Conservation (phyloP, 2,329 filamentous ascomycete species). For the Cytospora schulzeri region DNA sequence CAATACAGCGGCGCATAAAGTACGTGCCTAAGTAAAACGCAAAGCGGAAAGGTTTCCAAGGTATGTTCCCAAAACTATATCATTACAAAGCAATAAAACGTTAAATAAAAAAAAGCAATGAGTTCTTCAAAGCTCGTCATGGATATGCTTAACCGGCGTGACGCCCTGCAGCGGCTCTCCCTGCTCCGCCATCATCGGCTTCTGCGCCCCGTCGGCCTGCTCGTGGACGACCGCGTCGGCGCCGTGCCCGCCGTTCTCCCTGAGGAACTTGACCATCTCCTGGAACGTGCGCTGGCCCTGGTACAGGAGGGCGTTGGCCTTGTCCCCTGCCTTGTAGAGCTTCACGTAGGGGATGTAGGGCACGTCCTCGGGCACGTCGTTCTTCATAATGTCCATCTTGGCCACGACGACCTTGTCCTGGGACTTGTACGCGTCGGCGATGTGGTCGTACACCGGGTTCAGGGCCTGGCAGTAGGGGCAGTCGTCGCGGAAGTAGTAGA, state of each 20-base stretch:
- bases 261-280: slow-evolving; percentile 88
- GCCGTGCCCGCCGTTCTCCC: slow-evolving; percentile 91
- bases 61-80: background rate
- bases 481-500: slow-evolving; percentile 99
- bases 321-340: slow-evolving; percentile 88
- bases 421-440: slow-evolving; percentile 75
- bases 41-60: background rate
- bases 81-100: background rate
- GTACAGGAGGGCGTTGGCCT: slow-evolving; percentile 84
- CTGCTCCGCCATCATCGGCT: slow-evolving; percentile 52
- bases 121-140: slow-evolving; percentile 76
- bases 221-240: slow-evolving; percentile 66
- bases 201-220: slow-evolving; percentile 52
- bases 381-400: slow-evolving; percentile 95
- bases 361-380: slow-evolving; percentile 96
- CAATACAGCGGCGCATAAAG: background rate
- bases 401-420: slow-evolving; percentile 85
- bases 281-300: slow-evolving; percentile 83
- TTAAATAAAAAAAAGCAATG: background rate
- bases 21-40: background rate
- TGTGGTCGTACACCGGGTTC: slow-evolving; percentile 93
- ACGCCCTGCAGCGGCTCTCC: slow-evolving; percentile 40
- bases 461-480: slow-evolving; percentile 99
- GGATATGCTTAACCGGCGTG: slow-evolving; percentile 39
- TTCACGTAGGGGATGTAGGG: slow-evolving; percentile 99